Base-by-base conservation (phyloP, 768 basidiomycete species). In the Tylopilus vinaceipallidus region DNA sequence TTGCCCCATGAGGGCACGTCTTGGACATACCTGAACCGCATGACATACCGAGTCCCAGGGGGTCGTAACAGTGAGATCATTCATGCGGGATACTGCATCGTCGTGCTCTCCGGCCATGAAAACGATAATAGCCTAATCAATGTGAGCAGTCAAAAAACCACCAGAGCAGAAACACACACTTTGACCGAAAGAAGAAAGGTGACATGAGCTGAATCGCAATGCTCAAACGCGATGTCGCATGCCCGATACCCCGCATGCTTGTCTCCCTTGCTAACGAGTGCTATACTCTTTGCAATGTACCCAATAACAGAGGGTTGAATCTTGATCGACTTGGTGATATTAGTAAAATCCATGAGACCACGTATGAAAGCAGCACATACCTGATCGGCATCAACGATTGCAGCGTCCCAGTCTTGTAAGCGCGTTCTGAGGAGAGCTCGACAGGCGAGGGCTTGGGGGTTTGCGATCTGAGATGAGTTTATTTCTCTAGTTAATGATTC, bases 181-280 rank as follows among this genome's bases (percentile, higher is more conserved):
- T 57, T 57, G 12, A 42, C 26, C 0, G 49, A 8, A 12, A 55
- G 32, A 13, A 46, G n/a, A 20, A 39, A 32, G 0, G 1, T 22
- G 4, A 27, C 33, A 9, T 46, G 14, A 2, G 24, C 23, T 11
- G 43, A 30, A 38, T 39, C 22, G 10, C 14, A 47, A 20, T 33
- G 45, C 3, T 26, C 16, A 24, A 58, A 48, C 0, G 40, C 49
- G 3, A 50, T 23, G 33, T 58, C 57, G n/a, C n/a, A 54, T 0
- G 27, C 19, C 2, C 49, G 46, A 22, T 22, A 48, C 0, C 9
- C 57, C 1, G 35, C 20, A 0, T 7, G 2, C 6, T 11, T 48
- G 12, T 40, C 19, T 0, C 40, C 52, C 2, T 16, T 24, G 1
- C 46, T 17, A 0, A 43, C 32, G 7, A 58, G 57, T 0, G 49